Conservation (phyloP, 1,284 basidiomycete genomes). For the Schizophyllum amplum region DNA sequence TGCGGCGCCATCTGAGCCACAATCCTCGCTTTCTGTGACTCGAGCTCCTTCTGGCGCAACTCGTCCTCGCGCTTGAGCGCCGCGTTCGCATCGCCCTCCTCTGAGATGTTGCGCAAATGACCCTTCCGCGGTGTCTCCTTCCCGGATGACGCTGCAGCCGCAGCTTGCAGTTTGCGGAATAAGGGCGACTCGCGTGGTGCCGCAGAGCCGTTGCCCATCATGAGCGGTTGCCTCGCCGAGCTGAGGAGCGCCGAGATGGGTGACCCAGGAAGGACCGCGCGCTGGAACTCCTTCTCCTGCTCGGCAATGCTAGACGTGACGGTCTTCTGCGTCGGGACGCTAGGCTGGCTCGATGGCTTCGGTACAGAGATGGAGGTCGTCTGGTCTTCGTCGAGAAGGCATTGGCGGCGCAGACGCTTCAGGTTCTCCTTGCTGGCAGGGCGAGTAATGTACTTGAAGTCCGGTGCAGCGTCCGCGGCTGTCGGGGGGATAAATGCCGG, state of each 20-base stretch:
- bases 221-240: slow-evolving; percentile 81
- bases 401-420: slow-evolving; percentile 48
- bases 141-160: slow-evolving; percentile 30
- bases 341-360: slow-evolving; percentile 3
- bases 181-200: slow-evolving; percentile 21
- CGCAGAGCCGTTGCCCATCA: slow-evolving; percentile 49
- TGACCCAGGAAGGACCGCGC: slow-evolving; percentile 90
- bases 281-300: slow-evolving; percentile 93
- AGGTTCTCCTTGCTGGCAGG: slow-evolving; percentile 66
- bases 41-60: slow-evolving; percentile 48
- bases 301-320: slow-evolving; percentile 63
- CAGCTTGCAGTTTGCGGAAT: slow-evolving; percentile 36
- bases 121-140: slow-evolving; percentile 14
- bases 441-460: slow-evolving; percentile 63
- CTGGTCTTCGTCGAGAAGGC: slow-evolving; percentile 57
- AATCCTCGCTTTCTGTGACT: slow-evolving; percentile 82
- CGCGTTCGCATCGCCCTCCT: slow-evolving; percentile 16
- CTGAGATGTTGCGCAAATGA: slow-evolving; percentile 16
- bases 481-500: slow-evolving; percentile 75
- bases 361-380: slow-evolving; percentile 32
- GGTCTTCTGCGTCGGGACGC: slow-evolving; percentile 23
- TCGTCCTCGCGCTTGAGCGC: slow-evolving; percentile 23
- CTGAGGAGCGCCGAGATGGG: slow-evolving; percentile 90
- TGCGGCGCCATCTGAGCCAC: slow-evolving; percentile 83
- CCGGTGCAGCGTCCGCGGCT: slow-evolving; percentile 68